Percentiles rank a stretch among this genome's conserved stretches.
Evolutionary conservation across 1,284 basidiomycete species (phyloP).

Genomic region (Hymenochaete sp.): DNA sequence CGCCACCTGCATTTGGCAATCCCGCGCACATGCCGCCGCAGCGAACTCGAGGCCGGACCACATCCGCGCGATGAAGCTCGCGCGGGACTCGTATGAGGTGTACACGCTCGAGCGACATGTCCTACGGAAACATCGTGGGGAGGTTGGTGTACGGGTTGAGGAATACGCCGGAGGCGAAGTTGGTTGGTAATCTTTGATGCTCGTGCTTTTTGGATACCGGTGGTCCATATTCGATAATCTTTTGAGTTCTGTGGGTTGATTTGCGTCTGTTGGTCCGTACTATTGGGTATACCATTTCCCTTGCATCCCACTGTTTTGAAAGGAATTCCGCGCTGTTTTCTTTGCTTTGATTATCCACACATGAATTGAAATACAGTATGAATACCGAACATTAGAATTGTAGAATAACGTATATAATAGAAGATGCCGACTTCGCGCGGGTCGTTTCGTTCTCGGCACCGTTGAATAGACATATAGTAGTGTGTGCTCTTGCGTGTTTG

Average conservation of each 20-base stretch:
- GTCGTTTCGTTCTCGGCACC: too few relatives aligned
- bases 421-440: too few relatives aligned
- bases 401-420: too few relatives aligned
- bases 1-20: conserved; percentile 94
- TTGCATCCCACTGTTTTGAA: too few relatives aligned
- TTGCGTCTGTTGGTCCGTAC: too few relatives aligned
- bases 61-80: conserved; percentile 72
- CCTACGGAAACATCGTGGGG: conserved; percentile 56
- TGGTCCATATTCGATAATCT: too few relatives aligned
- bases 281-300: too few relatives aligned
- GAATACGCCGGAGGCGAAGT: conserved; percentile 60
- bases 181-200: conserved; percentile 46
- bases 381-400: not conserved
- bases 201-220: not conserved
- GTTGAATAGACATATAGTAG: too few relatives aligned
- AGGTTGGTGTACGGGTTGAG: conserved; percentile 44
- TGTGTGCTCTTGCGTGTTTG: not conserved
- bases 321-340: too few relatives aligned
- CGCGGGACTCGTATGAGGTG: conserved; percentile 67
- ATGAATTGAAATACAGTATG: not conserved
- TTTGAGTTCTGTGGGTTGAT: too few relatives aligned
- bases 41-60: conserved; percentile 78
- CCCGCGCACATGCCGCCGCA: conserved; percentile 68
- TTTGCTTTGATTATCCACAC: not conserved
- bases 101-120: conserved; percentile 74